Conservation (phyloP, 352 stramenopile species). For the Phytophthora pluvialis region DNA sequence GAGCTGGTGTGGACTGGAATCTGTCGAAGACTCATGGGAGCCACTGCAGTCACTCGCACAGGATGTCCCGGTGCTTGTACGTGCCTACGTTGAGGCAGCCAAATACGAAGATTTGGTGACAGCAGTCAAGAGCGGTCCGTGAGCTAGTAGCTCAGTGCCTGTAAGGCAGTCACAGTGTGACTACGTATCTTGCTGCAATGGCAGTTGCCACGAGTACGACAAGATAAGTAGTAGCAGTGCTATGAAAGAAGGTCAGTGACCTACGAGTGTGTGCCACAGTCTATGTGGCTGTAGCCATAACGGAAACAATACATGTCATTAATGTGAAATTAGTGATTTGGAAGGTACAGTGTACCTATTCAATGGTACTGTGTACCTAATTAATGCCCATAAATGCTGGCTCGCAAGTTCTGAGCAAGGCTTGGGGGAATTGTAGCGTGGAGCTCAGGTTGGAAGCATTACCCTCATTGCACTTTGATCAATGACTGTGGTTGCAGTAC, state of each 20-base stretch:
- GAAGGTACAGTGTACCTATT: background rate
- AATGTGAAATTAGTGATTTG: background rate
- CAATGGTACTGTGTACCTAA: background rate
- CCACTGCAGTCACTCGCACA: background rate
- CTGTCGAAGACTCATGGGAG: conserved; percentile 18
- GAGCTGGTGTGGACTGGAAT: conserved; percentile 15
- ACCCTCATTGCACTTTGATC: background rate
- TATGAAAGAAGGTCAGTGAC: background rate
- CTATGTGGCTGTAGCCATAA: background rate
- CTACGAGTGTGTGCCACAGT: background rate
- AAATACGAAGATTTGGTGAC: background rate
- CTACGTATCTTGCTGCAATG: no score
- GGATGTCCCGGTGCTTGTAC: background rate
- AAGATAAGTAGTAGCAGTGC: no score
- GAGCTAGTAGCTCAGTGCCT: no score
- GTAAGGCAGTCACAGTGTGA: no score
- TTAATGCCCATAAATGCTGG: background rate
- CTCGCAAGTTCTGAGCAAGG: background rate
- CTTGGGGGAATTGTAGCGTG: conserved; percentile 1
- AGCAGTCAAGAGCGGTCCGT: background rate
- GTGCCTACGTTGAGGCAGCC: background rate
- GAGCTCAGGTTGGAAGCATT: background rate
- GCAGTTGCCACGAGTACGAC: no score
- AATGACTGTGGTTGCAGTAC: background rate
- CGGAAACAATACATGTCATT: background rate